phyloP scores from a whole-genome alignment of 768 basidiomycete genomes.

The Xerocomellus intermedius region DNA sequence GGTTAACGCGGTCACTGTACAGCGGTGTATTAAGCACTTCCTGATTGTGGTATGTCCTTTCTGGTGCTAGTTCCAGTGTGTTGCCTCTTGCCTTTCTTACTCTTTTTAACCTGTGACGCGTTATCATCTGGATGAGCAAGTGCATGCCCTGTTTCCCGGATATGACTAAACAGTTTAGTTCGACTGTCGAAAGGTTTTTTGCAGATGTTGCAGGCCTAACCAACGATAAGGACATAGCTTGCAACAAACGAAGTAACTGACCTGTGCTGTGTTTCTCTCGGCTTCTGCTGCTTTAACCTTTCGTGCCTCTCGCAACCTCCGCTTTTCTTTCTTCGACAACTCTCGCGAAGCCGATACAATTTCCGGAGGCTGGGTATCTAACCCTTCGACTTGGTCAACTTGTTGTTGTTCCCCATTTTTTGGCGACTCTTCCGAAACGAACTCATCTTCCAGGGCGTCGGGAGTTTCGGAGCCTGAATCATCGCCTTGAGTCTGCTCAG shows the following conservation, averaged over 20 bases:
- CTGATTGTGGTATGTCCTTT: conserved; percentile 6
- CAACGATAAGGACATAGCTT: conserved; percentile 8
- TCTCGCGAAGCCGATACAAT: conserved; percentile 18
- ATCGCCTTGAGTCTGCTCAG: conserved; percentile 1
- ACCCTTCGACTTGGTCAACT: conserved; percentile 3
- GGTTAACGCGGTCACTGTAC: not conserved
- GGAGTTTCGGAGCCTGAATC: conserved; percentile 1
- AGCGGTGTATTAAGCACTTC: not conserved
- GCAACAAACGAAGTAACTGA: not conserved
- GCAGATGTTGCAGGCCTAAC: conserved; percentile 67
- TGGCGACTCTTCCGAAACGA: conserved; percentile 3
- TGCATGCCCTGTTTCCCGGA: conserved; percentile 71
- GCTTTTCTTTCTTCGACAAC: conserved; percentile 77
- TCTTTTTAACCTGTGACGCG: conserved; percentile 34
- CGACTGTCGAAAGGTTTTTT: conserved; percentile 58
- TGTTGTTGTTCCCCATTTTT: conserved; percentile 3
- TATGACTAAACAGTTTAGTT: conserved; percentile 74
- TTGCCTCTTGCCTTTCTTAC: conserved; percentile 29
- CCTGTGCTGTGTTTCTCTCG: conserved; percentile 5
- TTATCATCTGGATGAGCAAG: conserved; percentile 39
- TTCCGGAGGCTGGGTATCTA: not conserved
- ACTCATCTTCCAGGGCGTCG: conserved; percentile 7
- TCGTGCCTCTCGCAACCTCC: conserved; percentile 74
- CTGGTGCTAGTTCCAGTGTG: conserved; percentile 4
- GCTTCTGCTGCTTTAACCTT: conserved; percentile 39